phyloP scores from a whole-genome alignment of 495 filamentous ascomycete genomes.

The Aspergillus ellipticus region DNA sequence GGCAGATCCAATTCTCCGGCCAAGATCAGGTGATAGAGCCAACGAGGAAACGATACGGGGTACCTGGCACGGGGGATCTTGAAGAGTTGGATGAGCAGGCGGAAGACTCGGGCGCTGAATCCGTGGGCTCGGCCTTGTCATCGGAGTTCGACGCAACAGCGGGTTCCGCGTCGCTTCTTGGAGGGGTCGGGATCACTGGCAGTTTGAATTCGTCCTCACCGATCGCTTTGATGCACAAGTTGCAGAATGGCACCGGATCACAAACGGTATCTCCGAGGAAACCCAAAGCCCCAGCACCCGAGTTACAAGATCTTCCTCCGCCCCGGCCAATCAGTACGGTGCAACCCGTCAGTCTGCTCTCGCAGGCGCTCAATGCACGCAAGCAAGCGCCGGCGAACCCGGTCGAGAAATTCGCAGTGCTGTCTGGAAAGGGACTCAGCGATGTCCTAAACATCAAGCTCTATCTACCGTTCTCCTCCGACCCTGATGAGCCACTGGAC shows the following conservation, averaged over 20 bases:
- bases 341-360: conserved; percentile 72
- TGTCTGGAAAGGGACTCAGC: conserved; percentile 79
- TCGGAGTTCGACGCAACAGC: conserved; percentile 67
- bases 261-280: conserved; percentile 55
- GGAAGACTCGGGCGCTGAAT: conserved; percentile 62
- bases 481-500: conserved; percentile 67
- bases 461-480: conserved; percentile 77
- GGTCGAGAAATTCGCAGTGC: conserved; percentile 78
- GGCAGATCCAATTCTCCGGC: conserved; percentile 50
- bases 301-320: conserved; percentile 76
- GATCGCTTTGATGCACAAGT: conserved; percentile 41
- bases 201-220: conserved; percentile 43
- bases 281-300: conserved; percentile 53
- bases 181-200: conserved; percentile 45
- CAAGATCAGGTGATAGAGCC: conserved; percentile 54
- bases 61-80: conserved; percentile 49
- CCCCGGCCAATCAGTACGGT: conserved; percentile 84
- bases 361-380: conserved; percentile 70
- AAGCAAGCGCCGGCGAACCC: conserved; percentile 76
- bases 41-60: conserved; percentile 54
- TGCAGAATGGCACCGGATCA: conserved; percentile 35
- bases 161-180: conserved; percentile 58
- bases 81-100: conserved; percentile 47
- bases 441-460: conserved; percentile 83
- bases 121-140: conserved; percentile 59